These are phyloP conservation scores for Macrophomina phaseolina DNA, from an alignment of 2,329 filamentous ascomycete genomes.

Conservation along the genomic window DNA sequence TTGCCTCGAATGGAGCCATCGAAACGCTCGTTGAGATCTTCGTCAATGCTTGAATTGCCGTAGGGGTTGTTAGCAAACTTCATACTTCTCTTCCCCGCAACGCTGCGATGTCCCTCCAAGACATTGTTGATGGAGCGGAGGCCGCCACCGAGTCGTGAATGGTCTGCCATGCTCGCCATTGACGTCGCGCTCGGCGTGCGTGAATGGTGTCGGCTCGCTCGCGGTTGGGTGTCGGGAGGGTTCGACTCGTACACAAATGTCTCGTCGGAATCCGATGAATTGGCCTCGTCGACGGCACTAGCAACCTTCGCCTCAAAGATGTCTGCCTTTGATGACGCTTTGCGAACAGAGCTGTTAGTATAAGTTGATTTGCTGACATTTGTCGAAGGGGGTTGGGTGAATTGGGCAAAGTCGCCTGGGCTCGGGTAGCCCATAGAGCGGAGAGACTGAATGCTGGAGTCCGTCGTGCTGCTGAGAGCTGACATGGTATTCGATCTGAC, in stretches of 20 bases:
- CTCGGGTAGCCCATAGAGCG: conserved; percentile 8
- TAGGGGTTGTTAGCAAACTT: conserved; percentile 88
- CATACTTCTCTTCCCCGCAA: conserved; percentile 87
- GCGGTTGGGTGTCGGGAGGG: conserved; percentile 66
- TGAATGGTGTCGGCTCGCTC: conserved; percentile 76
- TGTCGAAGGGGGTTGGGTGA: conserved; percentile 15
- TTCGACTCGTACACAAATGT: conserved; percentile 99
- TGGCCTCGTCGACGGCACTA: conserved; percentile 91
- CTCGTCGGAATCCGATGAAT: conserved; percentile 96
- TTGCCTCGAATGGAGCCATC: conserved; percentile 47
- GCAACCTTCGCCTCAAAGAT: conserved; percentile 98
- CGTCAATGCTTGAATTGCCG: conserved; percentile 63
- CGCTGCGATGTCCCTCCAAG: conserved; percentile 67
- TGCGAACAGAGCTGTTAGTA: conserved; percentile 45
- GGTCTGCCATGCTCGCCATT: conserved; percentile 70
- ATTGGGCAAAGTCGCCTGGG: conserved; percentile 12
- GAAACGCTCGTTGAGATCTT: conserved; percentile 45
- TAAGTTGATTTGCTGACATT: conserved; percentile 24
- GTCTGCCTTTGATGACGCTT: conserved; percentile 93
- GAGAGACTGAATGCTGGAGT: conserved; percentile 7
- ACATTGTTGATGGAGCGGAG: conserved; percentile 70
- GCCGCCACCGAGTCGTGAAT: conserved; percentile 48
- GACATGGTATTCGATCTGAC: conserved; percentile 34
- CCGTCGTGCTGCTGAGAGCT: conserved; percentile 4
- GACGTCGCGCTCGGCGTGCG: conserved; percentile 94